Evolutionary conservation across 2,329 filamentous ascomycete species (phyloP), one percentile per base, ranked within the genome.

Genomic region (Zopfia rhizophila): DNA sequence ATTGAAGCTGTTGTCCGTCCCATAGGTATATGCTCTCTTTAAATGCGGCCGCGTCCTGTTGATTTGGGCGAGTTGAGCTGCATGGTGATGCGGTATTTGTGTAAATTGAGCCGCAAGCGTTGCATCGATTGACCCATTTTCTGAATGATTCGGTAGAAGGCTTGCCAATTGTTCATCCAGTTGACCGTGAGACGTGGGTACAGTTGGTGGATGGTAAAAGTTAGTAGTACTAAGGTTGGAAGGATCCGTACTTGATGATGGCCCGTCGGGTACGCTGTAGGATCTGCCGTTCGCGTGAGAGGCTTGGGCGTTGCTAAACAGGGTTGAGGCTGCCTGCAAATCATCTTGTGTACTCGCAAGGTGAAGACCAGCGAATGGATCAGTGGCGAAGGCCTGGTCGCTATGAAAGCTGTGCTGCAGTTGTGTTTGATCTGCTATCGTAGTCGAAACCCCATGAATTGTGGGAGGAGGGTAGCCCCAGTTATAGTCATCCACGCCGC

Each of bases 1-100:
- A 39, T 66, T 66, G 58, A 72, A 72, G 5, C 63, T 59, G 35
- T 58, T 60, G 44, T 72, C 69, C 1, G 67, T 70, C 17, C 68
- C 68, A 38, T 69, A 72, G 0, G 63, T 66, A 24, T 69, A 70
- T 7, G 63, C 53, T 27, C 63, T 48, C 47, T 66, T 68, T n/a
- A 69, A 33, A 10, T 29, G 48, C 0, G 57, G 48, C 25, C 56
- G 56, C 22, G 45, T 48, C 12, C 55, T 32, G 11, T 43, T 38
- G 4, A 55, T 37, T 8, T 61, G 52, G 4, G 38, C 53, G 14
- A 59, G 57, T 17, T 61, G 54, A 6, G 56, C 42, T 3, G 60
- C 47, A 17, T 58, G 55, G 24, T 54, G 51, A 18, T 60, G 58
- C 7, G 52, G 29, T 4, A 46, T 49, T 23, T 61, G 56, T 44